Conservation (phyloP, 2,329 filamentous ascomycete species). For the Xylaria digitata region DNA sequence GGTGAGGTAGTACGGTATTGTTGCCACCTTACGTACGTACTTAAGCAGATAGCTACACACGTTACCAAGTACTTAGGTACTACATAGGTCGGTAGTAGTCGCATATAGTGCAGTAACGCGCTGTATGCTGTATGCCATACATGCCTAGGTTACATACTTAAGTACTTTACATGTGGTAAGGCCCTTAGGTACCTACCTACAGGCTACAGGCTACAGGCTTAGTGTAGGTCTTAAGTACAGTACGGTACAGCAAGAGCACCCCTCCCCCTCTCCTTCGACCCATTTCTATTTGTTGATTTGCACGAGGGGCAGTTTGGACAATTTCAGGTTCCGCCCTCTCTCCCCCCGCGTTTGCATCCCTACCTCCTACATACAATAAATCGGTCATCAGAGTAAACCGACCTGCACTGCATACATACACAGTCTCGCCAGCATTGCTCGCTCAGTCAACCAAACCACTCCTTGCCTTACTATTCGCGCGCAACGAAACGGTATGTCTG, state of each 20-base stretch:
- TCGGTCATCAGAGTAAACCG: conserved; percentile 9
- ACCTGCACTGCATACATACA: conserved; percentile 29
- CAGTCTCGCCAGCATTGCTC: conserved; percentile 19
- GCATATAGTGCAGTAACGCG: not conserved
- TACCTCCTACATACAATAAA: conserved; percentile 16
- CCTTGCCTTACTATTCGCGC: conserved; percentile 22
- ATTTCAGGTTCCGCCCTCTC: conserved; percentile 34
- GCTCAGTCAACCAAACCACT: conserved; percentile 13
- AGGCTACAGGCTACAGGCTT: not conserved
- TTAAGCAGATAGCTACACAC: no score
- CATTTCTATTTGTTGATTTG: conserved; percentile 20
- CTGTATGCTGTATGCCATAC: no score
- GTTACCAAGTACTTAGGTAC: not conserved
- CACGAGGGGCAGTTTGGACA: conserved; percentile 32
- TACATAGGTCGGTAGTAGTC: not conserved
- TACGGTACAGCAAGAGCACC: conserved; percentile 11
- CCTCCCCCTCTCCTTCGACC: conserved; percentile 16
- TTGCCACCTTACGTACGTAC: no score
- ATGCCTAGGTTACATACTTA: no score
- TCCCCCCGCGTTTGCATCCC: conserved; percentile 38
- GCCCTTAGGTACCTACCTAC: not conserved
- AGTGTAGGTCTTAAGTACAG: conserved; percentile 12
- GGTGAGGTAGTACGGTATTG: no score
- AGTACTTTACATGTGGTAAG: not conserved
- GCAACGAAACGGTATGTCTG: conserved; percentile 34